A percentile compares a stretch with the other conserved stretches of the same genome.
Conservation (phyloP, 345 rosid species). For the Durio zibethinus region DNA sequence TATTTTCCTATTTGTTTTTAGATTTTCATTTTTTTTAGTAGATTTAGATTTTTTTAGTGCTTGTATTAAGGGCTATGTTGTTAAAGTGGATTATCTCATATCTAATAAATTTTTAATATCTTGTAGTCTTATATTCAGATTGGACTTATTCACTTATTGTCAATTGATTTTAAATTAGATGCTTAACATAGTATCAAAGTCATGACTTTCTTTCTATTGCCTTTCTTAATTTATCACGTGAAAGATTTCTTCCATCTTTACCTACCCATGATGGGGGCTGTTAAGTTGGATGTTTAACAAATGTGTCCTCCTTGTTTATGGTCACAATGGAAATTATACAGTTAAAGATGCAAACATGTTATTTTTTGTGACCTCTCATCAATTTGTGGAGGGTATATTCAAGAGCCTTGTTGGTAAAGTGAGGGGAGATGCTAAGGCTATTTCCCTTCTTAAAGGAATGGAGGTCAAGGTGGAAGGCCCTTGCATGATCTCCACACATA, state of each 20-base stretch:
- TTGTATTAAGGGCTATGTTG: neutral
- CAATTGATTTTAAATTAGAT: too few relatives aligned
- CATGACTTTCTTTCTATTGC: too few relatives aligned
- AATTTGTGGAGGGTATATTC: slow-evolving; percentile 84
- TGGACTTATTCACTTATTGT: too few relatives aligned
- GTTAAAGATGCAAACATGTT: slow-evolving; percentile 86
- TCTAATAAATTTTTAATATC: too few relatives aligned
- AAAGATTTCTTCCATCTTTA: too few relatives aligned
- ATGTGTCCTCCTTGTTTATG: neutral
- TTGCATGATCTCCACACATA: slow-evolving; percentile 79
- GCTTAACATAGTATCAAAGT: too few relatives aligned
- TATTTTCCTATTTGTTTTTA: slow-evolving; percentile 10
- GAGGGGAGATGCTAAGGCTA: slow-evolving; percentile 58
- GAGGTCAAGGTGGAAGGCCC: slow-evolving; percentile 95
- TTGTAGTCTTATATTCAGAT: too few relatives aligned
- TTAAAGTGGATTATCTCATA: too few relatives aligned
- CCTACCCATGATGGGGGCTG: too few relatives aligned
- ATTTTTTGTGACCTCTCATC: slow-evolving; percentile 94
- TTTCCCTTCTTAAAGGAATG: slow-evolving; percentile 97
- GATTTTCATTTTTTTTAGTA: neutral
- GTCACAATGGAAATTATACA: slow-evolving; percentile 25
- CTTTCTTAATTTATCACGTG: too few relatives aligned
- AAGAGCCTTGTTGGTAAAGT: slow-evolving; percentile 71
- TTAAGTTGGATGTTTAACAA: too few relatives aligned
- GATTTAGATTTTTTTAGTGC: neutral